Evolutionary conservation across 768 basidiomycete species (phyloP).

Genomic region (Kwoniella europaea): DNA sequence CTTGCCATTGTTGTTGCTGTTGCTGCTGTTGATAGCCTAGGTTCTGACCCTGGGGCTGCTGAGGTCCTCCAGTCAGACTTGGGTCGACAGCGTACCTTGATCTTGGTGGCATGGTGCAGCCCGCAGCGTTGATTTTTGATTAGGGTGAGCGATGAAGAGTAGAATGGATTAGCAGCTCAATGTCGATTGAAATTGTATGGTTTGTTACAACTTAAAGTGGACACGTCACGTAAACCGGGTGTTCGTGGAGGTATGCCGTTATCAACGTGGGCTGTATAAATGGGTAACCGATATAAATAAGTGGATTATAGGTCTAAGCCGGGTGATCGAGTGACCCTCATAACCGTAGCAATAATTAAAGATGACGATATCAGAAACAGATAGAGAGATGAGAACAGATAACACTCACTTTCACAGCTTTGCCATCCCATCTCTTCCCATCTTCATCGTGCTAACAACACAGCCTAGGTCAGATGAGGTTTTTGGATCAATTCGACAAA

Average conservation of each 20-base stretch:
- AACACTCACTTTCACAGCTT: neutral
- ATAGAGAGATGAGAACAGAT: too few relatives aligned
- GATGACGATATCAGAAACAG: too few relatives aligned
- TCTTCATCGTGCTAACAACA: neutral
- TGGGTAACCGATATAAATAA: too few relatives aligned
- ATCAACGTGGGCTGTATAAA: neutral
- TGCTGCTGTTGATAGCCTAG: constrained; percentile 9
- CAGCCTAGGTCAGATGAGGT: constrained; percentile 9
- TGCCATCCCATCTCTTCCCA: too few relatives aligned
- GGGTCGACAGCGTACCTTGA: constrained; percentile 56
- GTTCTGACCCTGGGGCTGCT: constrained; percentile 19
- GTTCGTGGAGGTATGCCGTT: neutral
- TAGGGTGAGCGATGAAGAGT: neutral
- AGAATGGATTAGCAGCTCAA: neutral
- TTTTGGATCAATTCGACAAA: constrained; percentile 11
- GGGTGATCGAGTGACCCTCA: too few relatives aligned
- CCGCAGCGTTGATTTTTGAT: neutral
- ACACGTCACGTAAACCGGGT: too few relatives aligned
- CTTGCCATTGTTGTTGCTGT: constrained; percentile 15
- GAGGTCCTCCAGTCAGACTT: constrained; percentile 31
- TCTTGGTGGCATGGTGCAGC: constrained; percentile 44
- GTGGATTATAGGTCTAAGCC: too few relatives aligned
- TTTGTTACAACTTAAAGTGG: too few relatives aligned
- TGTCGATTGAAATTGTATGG: neutral
- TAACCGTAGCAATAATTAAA: too few relatives aligned